These are phyloP conservation scores for Cladophialophora immunda DNA, from an alignment of 2,329 filamentous ascomycete species.

Conservation along the genomic window DNA sequence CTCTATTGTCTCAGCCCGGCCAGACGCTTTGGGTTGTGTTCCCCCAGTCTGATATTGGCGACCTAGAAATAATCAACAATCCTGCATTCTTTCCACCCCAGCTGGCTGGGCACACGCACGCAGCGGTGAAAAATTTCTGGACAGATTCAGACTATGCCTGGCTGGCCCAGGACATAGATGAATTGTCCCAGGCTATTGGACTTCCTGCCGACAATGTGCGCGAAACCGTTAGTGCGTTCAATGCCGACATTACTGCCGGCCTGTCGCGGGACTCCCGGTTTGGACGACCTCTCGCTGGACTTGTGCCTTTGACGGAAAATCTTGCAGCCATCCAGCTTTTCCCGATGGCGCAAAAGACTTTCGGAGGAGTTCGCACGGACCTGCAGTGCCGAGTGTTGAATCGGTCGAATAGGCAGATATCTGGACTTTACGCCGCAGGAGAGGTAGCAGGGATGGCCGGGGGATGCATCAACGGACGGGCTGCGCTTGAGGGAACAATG, in stretches of 20 bases:
- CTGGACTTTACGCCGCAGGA: conserved; percentile 3
- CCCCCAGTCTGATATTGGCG: neutral
- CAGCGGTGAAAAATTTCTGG: conserved; percentile 1
- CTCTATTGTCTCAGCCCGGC: neutral
- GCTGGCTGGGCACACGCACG: neutral
- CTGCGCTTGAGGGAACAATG: conserved; percentile 11
- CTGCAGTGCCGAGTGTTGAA: conserved; percentile 1
- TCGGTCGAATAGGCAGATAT: neutral
- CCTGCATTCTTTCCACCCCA: neutral
- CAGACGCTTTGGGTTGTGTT: conserved; percentile 1
- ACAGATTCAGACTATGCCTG: neutral
- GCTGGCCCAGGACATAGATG: neutral
- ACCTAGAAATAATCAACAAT: conserved; percentile 10
- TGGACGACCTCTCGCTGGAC: neutral
- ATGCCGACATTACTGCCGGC: conserved; percentile 8
- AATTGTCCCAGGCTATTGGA: conserved; percentile 2
- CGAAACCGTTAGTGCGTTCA: neutral
- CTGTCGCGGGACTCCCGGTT: neutral
- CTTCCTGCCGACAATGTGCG: neutral
- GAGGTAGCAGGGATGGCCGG: conserved; percentile 13
- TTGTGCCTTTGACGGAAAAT: neutral
- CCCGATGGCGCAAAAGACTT: conserved; percentile 12
- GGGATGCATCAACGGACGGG: conserved; percentile 1
- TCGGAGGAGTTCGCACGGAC: conserved; percentile 8
- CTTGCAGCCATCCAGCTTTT: conserved; percentile 11